Evolutionary conservation across 139 green algal genomes (phyloP).

Genomic region (Spirogloea muscicola): DNA sequence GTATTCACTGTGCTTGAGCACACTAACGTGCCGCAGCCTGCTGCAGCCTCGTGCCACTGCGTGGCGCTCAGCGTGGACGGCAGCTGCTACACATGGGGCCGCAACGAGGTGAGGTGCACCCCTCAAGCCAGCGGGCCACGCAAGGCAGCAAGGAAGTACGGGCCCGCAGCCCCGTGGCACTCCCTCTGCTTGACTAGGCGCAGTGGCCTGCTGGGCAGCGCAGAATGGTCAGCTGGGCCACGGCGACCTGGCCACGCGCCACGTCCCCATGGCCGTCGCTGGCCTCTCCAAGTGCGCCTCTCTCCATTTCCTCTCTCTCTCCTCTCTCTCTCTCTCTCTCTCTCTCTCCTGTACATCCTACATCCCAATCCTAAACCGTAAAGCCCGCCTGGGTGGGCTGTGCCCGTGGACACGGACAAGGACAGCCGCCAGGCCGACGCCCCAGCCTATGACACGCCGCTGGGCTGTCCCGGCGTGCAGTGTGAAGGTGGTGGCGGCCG

Average conservation of each 20-base stretch:
- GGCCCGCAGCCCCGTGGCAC: too few relatives aligned
- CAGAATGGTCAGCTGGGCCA: slow-evolving; percentile 47
- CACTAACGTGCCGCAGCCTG: slow-evolving; percentile 38
- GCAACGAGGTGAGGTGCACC: slow-evolving; percentile 60
- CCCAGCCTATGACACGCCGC: too few relatives aligned
- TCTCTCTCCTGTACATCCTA: neutral
- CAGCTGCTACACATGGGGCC: slow-evolving; percentile 77
- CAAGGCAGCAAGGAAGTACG: too few relatives aligned
- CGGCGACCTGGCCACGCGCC: slow-evolving; percentile 4
- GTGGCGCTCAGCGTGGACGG: slow-evolving; percentile 61
- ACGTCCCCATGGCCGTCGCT: slow-evolving; percentile 11
- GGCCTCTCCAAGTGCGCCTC: too few relatives aligned
- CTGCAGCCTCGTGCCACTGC: slow-evolving; percentile 71
- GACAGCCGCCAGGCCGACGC: too few relatives aligned
- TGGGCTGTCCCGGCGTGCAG: slow-evolving; percentile 11
- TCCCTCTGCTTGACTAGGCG: too few relatives aligned
- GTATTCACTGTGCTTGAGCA: too few relatives aligned
- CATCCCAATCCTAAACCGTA: too few relatives aligned
- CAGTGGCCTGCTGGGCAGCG: neutral
- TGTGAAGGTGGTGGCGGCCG: slow-evolving; percentile 8
- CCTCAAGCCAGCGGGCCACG: too few relatives aligned
- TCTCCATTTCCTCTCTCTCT: neutral
- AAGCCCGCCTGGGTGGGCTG: too few relatives aligned
- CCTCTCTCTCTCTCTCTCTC: neutral
- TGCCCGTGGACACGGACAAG: too few relatives aligned